A percentile compares a stretch with the other conserved stretches of the same genome.
These are phyloP conservation scores for Ophiostoma himal-ulmi DNA, from an alignment of 2,329 filamentous ascomycete species.

Conservation along the genomic window DNA sequence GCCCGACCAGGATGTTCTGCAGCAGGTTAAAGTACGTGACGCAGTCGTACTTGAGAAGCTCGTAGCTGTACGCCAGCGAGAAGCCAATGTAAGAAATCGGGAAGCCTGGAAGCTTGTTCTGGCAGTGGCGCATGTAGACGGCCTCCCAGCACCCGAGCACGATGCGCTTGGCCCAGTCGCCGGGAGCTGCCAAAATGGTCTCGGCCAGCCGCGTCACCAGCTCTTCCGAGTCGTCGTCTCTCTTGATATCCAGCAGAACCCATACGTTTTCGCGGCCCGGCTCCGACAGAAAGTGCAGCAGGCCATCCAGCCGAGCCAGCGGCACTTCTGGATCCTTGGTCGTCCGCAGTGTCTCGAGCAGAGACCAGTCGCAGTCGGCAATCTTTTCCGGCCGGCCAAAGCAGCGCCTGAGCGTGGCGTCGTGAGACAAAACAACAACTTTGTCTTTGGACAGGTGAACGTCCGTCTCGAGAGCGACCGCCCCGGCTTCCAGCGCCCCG, in stretches of 20 bases:
- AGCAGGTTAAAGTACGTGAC: constrained; percentile 71
- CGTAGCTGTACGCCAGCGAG: constrained; percentile 60
- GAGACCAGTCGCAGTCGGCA: constrained; percentile 68
- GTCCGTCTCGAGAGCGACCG: constrained; percentile 83
- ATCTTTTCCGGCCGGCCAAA: constrained; percentile 70
- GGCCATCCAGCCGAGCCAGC: constrained; percentile 68
- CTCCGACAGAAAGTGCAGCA: constrained; percentile 64
- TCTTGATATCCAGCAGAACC: constrained; percentile 86
- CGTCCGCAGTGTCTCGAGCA: constrained; percentile 64
- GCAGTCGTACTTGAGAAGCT: constrained; percentile 57
- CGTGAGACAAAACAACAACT: constrained; percentile 81
- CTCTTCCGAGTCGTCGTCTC: constrained; percentile 60
- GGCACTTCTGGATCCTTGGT: constrained; percentile 54
- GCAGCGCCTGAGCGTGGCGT: constrained; percentile 70
- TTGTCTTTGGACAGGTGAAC: constrained; percentile 76
- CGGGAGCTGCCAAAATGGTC: constrained; percentile 51
- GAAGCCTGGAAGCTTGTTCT: constrained; percentile 56
- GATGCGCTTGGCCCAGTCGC: constrained; percentile 66
- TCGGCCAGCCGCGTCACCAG: constrained; percentile 65
- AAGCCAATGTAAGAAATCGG: constrained; percentile 63
- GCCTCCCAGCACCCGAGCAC: constrained; percentile 79
- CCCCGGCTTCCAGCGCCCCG: constrained; percentile 31
- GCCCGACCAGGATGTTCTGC: constrained; percentile 61
- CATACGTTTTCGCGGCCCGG: constrained; percentile 64
- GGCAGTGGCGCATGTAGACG: constrained; percentile 61